Percentiles rank a stretch among this genome's conserved stretches.
These are phyloP conservation scores for Ogataea zsoltii DNA, from an alignment of 805 yeast genomes.

Conservation along the genomic window DNA sequence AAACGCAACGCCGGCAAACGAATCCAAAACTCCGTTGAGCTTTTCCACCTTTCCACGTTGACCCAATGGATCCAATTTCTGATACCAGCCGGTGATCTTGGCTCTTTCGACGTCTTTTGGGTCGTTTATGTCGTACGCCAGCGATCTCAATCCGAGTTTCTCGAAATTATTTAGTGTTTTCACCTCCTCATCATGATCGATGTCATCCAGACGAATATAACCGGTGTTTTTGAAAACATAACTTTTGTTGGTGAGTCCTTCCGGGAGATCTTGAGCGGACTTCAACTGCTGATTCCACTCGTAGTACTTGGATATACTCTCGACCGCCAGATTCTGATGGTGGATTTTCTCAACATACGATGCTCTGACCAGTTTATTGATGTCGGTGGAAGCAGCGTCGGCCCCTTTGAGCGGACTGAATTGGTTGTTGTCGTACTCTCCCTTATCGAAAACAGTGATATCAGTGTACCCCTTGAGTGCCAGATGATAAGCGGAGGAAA, in stretches of 20 bases:
- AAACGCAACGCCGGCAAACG: constrained; percentile 33
- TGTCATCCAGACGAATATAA: constrained; percentile 28
- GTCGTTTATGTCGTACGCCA: constrained; percentile 30
- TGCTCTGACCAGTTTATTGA: constrained; percentile 37
- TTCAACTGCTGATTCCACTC: constrained; percentile 15
- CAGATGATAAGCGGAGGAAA: constrained; percentile 45
- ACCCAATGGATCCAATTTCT: constrained; percentile 22
- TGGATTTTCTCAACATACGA: constrained; percentile 34
- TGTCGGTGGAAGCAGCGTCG: constrained; percentile 38
- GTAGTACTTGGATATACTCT: constrained; percentile 16
- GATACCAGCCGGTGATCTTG: constrained; percentile 29
- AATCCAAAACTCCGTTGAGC: constrained; percentile 27
- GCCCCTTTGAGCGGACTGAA: constrained; percentile 34
- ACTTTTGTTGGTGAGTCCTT: constrained; percentile 16
- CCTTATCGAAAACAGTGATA: constrained; percentile 37
- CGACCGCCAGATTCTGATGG: constrained; percentile 26
- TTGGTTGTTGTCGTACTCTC: constrained; percentile 25
- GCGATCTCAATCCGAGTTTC: constrained; percentile 27
- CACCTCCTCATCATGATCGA: constrained; percentile 21
- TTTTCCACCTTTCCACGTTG: constrained; percentile 12
- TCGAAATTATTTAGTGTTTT: constrained; percentile 19
- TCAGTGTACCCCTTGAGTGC: constrained; percentile 33
- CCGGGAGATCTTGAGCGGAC: constrained; percentile 11
- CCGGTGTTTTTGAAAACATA: constrained; percentile 11
- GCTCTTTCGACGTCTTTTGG: constrained; percentile 33